Conservation (phyloP, 345 rosid species). For the Pugionium dolabratum region DNA sequence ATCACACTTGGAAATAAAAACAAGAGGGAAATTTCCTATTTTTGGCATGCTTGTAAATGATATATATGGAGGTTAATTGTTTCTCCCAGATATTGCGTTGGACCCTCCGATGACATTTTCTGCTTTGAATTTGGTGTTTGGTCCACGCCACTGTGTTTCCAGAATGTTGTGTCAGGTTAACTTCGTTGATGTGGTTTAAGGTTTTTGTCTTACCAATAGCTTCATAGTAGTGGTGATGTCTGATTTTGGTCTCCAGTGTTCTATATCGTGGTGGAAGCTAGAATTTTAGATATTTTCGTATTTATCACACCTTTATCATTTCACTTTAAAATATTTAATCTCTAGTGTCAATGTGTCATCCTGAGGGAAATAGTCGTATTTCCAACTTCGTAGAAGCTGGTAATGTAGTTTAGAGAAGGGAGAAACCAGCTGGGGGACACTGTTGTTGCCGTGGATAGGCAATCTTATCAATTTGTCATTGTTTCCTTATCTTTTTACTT, state of each 20-base stretch:
- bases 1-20: no score
- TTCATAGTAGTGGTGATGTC: constrained; percentile 1
- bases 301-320: background rate
- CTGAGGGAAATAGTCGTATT: background rate
- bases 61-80: constrained; percentile 7
- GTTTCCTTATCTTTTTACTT: constrained; percentile 5
- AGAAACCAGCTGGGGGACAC: background rate
- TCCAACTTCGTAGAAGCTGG: constrained; percentile 11
- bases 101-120: constrained; percentile 2
- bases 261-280: background rate
- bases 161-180: background rate
- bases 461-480: background rate
- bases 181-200: background rate
- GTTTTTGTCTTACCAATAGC: constrained; percentile 3
- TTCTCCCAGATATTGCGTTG: background rate
- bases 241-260: background rate
- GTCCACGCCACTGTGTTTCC: background rate
- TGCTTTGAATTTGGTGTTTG: constrained; percentile 7
- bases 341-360: background rate
- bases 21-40: no score
- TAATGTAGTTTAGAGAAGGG: constrained; percentile 7
- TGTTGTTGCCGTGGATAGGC: background rate
- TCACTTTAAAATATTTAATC: background rate
- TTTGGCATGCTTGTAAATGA: constrained; percentile 3
- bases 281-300: background rate